Base-by-base conservation (phyloP, 805 yeast genomes). In the Zygosaccharomyces lentus region DNA sequence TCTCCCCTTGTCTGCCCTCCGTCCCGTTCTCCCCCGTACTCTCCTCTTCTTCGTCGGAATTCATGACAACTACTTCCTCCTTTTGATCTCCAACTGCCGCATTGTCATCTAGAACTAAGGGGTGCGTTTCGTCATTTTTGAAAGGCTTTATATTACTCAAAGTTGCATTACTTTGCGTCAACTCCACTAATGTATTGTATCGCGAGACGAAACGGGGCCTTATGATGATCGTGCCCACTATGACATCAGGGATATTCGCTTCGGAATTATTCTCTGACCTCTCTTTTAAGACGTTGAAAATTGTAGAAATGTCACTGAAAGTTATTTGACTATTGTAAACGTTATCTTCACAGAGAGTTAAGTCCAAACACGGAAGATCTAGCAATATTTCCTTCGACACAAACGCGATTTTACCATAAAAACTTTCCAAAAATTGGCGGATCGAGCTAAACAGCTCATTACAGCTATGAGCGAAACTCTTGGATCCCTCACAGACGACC, bases 331-430 rank as follows among this genome's bases (percentile, higher is more conserved):
- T 57, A 43, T 64, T 64, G 45, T 62, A 65, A 9, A 55, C 45
- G 43, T 66, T 66, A 44, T 66, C 70, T 41, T 66, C 70, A 39
- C 57, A 58, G 9, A 65, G 45, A 2, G 50, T 51, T n/a, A 66
- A 34, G 44, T 64, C 67, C 17, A 66, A 49, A n/a, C 54, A 51
- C 8, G 61, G 63, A 9, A 64, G 47, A 2, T 49, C 54, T 5
- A 66, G 30, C 9, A 54, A 7, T 5, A 66, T 48, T 44, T 66
- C 70, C 31, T 59, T 62, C 6, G 58, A 53, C 8, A 57, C 47
- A 37, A 64, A 58, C 7, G 48, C 43, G 5, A 62, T 31, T 21
- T 43, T 50, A 9, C 62, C 62, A 32, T 54, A 57, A 15, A 41
- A 53, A 4, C 36, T 46, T 31, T 60, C 62, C 30, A 64, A 39